Conservation (phyloP, 208 protist genomes). For the Trypanosoma congolense region DNA sequence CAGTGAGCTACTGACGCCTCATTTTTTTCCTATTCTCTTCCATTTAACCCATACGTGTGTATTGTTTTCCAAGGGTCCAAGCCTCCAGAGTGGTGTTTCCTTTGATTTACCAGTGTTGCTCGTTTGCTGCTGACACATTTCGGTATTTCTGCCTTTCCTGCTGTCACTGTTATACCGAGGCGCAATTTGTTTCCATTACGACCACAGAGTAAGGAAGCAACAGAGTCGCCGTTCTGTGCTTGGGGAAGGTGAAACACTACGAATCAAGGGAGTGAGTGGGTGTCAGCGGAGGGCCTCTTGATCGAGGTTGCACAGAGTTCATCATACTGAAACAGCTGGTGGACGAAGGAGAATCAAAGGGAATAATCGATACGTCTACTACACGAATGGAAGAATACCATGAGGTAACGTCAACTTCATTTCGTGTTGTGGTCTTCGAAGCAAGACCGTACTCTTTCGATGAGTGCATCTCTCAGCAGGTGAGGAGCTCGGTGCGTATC, state of each 20-base stretch:
- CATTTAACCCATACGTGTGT: too few species aligned
- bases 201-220: neutral
- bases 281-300: too few species aligned
- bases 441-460: slow-evolving; percentile 58
- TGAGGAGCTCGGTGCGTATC: slow-evolving; percentile 51
- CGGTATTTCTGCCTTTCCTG: too few species aligned
- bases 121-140: too few species aligned
- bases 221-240: neutral
- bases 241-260: too few species aligned
- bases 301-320: neutral
- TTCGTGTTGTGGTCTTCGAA: slow-evolving; percentile 55
- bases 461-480: slow-evolving; percentile 38
- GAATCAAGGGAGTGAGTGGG: too few species aligned
- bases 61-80: neutral
- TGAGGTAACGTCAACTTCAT: slow-evolving; percentile 51
- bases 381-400: slow-evolving; percentile 23
- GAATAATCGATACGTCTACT: neutral
- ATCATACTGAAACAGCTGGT: neutral
- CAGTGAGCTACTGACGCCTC: neutral
- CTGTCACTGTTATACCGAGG: too few species aligned
- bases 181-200: neutral
- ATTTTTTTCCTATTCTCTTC: slow-evolving; percentile 8
- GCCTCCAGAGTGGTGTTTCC: neutral
- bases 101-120: too few species aligned
- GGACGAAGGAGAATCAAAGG: neutral